Percentiles rank a stretch among this genome's conserved stretches.
These are phyloP conservation scores for Microsporum ferrugineum DNA, from an alignment of 2,329 filamentous ascomycete species.

Conservation along the genomic window DNA sequence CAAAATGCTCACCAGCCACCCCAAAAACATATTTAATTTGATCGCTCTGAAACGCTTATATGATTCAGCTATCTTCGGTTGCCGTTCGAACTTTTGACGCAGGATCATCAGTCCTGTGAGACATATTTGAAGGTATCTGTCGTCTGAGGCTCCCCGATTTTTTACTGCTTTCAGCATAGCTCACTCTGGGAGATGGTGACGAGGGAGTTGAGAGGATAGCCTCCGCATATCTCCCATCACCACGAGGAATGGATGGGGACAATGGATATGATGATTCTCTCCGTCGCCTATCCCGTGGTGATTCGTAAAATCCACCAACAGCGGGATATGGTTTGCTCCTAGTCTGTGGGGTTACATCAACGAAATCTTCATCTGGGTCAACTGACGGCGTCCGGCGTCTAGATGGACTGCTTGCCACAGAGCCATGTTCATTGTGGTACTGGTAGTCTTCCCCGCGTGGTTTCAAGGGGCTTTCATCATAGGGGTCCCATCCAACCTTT, in stretches of 20 bases:
- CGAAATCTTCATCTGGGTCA: neutral
- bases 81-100: neutral
- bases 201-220: neutral
- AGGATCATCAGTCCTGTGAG: neutral
- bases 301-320: conserved; percentile 1
- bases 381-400: neutral
- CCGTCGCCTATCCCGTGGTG: neutral
- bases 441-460: conserved; percentile 55
- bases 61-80: neutral
- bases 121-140: neutral
- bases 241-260: neutral
- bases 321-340: neutral
- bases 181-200: neutral
- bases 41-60: neutral
- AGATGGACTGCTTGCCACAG: conserved; percentile 5
- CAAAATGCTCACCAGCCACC: neutral
- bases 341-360: neutral
- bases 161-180: neutral
- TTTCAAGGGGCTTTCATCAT: conserved; percentile 60
- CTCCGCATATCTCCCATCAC: neutral
- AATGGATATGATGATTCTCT: neutral
- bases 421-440: conserved; percentile 27
- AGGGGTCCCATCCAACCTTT: conserved; percentile 59
- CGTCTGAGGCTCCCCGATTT: neutral
- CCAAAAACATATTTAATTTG: neutral